Base-by-base conservation (phyloP, 305 asterid species). In the Striga hermonthica region DNA sequence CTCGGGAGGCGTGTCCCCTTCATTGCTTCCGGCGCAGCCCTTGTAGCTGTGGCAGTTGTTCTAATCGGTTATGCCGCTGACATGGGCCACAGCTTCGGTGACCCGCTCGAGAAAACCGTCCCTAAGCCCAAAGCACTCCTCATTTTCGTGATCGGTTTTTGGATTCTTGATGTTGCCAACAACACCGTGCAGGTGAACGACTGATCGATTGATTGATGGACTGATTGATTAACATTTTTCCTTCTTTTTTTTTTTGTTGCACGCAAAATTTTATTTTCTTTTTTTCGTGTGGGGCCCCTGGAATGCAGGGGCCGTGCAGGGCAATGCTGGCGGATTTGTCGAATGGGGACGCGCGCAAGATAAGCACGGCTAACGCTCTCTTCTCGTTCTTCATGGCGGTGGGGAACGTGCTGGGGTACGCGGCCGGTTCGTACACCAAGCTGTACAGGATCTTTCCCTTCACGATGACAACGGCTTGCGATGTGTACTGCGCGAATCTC, bases 311-410 rank as follows among this genome's bases (percentile, higher is more conserved):
- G 5, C 98, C 98, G 38, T 87, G 96, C 12, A 84, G 97, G 72
- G 97, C 98, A 4, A 61, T 92, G 1, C 57, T 92, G 72, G 96
- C 98, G 0, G 97, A 92, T 80, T 78, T 92, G 9, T 77, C 96
- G 1, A 83, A 81, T 35, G 93, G 96, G 3, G 71, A 75, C 31
- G 72, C 91, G 5, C 70, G 68, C 11, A 84, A 74, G 16, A 86
- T 79, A 77, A 74, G 91, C 35, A 60, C 83, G 1, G 82, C 96
- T 2, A 89, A 87, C n/a, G 79, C 95, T 0, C 70, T 82, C 58
- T 92, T 53, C 69, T 85, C 98, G 5, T 89, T 92, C 68, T 89
- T 89, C 87, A 92, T 92, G 98, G 98, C 96, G 8, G 86, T 89
- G 5, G 98, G 97, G 11, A 92, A 86, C 61, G 79, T 89, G 13